Percentiles rank a stretch among this genome's conserved stretches.
phyloP scores from a whole-genome alignment of 1,284 basidiomycete genomes.

The Erythrobasidium hasegawianum region DNA sequence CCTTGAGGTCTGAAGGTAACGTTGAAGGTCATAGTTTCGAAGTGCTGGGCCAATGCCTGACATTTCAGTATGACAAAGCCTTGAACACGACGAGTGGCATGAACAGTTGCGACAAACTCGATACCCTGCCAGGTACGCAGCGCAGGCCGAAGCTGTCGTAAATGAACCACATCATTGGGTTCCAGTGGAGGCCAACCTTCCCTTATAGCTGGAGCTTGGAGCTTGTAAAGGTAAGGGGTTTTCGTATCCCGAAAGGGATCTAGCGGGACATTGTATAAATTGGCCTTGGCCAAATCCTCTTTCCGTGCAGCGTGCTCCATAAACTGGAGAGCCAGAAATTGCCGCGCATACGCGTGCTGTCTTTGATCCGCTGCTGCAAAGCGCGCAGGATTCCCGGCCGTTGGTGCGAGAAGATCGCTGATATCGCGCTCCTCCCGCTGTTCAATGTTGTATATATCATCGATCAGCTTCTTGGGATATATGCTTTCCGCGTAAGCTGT shows the following conservation, averaged over 20 bases:
- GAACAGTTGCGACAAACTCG: slow-evolving; percentile 46
- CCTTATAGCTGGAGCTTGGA: slow-evolving; percentile 42
- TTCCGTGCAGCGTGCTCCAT: slow-evolving; percentile 16
- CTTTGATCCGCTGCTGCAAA: background rate
- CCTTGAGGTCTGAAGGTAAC: slow-evolving; percentile 46
- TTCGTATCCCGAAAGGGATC: background rate
- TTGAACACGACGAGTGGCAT: slow-evolving; percentile 38
- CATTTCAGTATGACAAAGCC: slow-evolving; percentile 44
- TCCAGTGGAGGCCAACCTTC: slow-evolving; percentile 48
- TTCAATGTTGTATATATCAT: slow-evolving; percentile 19
- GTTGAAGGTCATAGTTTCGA: slow-evolving; percentile 41
- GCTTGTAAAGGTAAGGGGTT: slow-evolving; percentile 21
- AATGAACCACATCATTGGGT: slow-evolving; percentile 46
- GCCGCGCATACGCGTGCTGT: slow-evolving; percentile 11
- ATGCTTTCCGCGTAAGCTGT: background rate
- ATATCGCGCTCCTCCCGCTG: background rate
- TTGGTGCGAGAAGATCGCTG: too few species aligned
- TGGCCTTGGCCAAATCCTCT: slow-evolving; percentile 9
- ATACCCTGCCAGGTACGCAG: slow-evolving; percentile 37
- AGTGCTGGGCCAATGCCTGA: slow-evolving; percentile 28
- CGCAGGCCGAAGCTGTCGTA: slow-evolving; percentile 45
- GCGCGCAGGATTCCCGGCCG: too few species aligned
- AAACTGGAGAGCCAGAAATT: slow-evolving; percentile 13
- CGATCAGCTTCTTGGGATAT: slow-evolving; percentile 23
- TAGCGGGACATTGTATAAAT: slow-evolving; percentile 16